Base-by-base conservation (phyloP, 768 basidiomycete species). In the Lactarius trivialis region DNA sequence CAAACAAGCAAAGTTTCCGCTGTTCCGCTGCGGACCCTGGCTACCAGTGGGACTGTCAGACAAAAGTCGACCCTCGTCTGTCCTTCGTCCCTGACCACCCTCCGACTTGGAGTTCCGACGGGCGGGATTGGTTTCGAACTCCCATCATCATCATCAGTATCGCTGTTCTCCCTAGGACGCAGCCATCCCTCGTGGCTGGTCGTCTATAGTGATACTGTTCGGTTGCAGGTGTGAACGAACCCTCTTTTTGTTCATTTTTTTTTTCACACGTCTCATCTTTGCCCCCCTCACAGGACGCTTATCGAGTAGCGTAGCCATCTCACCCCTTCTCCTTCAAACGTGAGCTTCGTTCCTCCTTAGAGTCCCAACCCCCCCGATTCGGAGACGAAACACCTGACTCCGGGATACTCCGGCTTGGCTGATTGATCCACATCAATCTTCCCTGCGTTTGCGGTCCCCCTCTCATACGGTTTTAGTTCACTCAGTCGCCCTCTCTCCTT, bases 211-310 rank as follows among this genome's bases (percentile, higher is more conserved):
- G 17, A 30, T 9, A 32, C 19, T 19, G 50, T 51, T 51, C 50
- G 50, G 17, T 32, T 51, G 17, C 15, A 30, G 49, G 39, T 43
- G 14, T 4, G 37, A 51, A 39, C 14, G 24, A 17, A 36, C n/a
- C 15, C 39, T 39, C 43, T 53, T 24, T 51, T 37, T 60, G 33
- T 30, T 60, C 36, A n/a, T 51, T 37, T 59, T 54, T 51, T 30
- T 34, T 21, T 34, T 26, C 39, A 8, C 51, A 32, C 6, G 30
- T 52, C 15, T 41, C 50, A 12, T 6, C 8, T 26, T n/a, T 0
- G 15, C 37, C 34, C n/a, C 5, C 19, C 30, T 30, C 2, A 6
- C 6, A 28, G 56, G n/a, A 51, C 50, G n/a, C 15, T 49, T 17
- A 6, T 45, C n/a, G 37, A 9, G 45, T 24, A 14, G 21, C 7